Conservation (phyloP, 306 rosid genomes). For the Castanopsis chinensis region DNA sequence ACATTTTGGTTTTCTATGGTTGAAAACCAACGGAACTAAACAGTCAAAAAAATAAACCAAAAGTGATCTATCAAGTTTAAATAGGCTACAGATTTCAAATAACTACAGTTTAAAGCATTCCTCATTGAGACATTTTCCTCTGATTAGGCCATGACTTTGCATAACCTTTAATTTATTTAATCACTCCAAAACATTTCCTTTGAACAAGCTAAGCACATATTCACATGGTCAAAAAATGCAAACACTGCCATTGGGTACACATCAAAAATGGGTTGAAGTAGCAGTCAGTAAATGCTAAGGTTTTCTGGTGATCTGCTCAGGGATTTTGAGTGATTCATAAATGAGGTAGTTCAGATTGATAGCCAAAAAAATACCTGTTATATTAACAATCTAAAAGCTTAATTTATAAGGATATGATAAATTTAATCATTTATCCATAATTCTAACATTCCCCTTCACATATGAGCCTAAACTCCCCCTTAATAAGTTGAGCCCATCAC, state of each 20-base stretch:
- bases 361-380: neutral
- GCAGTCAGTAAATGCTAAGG: neutral
- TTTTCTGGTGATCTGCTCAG: neutral
- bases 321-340: neutral
- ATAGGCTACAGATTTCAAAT: neutral
- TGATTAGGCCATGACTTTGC: neutral
- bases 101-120: neutral
- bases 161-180: neutral
- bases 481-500: too few relatives aligned
- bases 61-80: neutral
- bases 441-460: too few relatives aligned
- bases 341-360: neutral
- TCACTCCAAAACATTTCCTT: neutral
- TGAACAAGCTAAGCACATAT: neutral
- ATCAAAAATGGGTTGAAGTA: neutral
- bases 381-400: too few relatives aligned
- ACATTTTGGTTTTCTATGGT: neutral
- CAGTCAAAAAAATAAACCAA: neutral
- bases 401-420: too few relatives aligned
- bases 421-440: too few relatives aligned
- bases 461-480: too few relatives aligned
- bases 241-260: neutral
- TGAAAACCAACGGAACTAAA: neutral
- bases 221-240: neutral
- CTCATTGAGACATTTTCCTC: neutral